Evolutionary conservation across 495 filamentous ascomycete species (phyloP), one percentile per base, ranked within the genome.

Genomic region (Chaetomium tenue): DNA sequence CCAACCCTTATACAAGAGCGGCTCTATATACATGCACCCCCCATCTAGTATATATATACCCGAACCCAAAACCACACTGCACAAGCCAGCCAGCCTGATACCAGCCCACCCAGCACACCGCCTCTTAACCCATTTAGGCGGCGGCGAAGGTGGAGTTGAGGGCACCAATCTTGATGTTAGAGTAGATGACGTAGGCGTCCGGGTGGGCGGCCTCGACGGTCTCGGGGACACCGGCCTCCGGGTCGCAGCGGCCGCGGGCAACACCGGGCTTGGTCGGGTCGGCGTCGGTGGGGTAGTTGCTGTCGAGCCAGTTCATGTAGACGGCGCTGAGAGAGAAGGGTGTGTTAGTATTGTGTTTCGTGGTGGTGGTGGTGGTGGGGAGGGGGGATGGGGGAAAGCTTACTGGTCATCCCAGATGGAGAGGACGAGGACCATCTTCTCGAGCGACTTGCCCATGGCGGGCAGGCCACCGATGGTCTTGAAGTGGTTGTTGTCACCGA

Each of bases 241-340:
- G 81, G 30, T 79, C 68, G 70, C 89, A 91, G 40, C 83, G 79
- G 51, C 88, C 88, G 65, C 89, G 85, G 50, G 78, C 78, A 47
- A 84, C 80, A 74, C 89, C 89, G 7, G 86, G 85, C 28, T 70
- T 70, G 48, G 73, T 71, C 5, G 79, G 57, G 50, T 78, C 70
- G 8, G 72, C 79, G 57, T 78, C 78, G 11, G 77, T 74, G 0
- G 88, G 88, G 74, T 86, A 89, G 68, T 73, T 77, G 74, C 83
- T 83, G 75, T 91, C 88, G 58, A 91, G 82, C 89, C 89, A 91
- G 64, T 86, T 80, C 89, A 90, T 91, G 69, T 84, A 78, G 66
- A 81, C 79, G 52, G 70, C 70, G 42, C 63, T 71, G 47, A 18
- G 15, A 16, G 12, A 37, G 30, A 12, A 12, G 3, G 33, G 33